These are phyloP conservation scores for Claviceps paspali DNA, from an alignment of 2,329 filamentous ascomycete genomes.

Conservation along the genomic window DNA sequence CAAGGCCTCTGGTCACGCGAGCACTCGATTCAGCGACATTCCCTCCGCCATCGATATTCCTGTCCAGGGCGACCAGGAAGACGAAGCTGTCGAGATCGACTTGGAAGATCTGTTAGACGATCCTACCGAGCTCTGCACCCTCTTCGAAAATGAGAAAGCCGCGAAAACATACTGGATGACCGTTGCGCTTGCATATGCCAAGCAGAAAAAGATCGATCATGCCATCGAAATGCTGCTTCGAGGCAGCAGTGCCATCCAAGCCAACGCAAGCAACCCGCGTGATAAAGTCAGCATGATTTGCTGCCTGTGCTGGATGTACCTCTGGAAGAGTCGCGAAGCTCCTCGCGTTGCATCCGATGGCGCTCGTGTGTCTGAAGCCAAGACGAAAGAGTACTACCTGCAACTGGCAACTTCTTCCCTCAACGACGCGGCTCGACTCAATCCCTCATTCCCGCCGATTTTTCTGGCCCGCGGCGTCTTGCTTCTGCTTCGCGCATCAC, in stretches of 20 bases:
- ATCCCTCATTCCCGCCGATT: slow-evolving; percentile 79
- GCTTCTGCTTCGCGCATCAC: slow-evolving; percentile 71
- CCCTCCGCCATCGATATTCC: slow-evolving; percentile 51
- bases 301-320: slow-evolving; percentile 79
- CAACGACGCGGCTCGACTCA: slow-evolving; percentile 91
- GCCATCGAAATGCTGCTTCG: slow-evolving; percentile 59
- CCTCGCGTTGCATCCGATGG: slow-evolving; percentile 47
- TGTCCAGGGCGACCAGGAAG: slow-evolving; percentile 47
- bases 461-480: slow-evolving; percentile 85
- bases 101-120: slow-evolving; percentile 85
- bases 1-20: slow-evolving; percentile 21
- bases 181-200: slow-evolving; percentile 92
- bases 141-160: slow-evolving; percentile 87
- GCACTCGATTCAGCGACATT: slow-evolving; percentile 49
- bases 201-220: slow-evolving; percentile 85
- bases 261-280: slow-evolving; percentile 54
- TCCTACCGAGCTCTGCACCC: slow-evolving; percentile 82
- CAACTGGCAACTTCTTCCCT: slow-evolving; percentile 79
- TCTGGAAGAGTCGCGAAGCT: slow-evolving; percentile 77
- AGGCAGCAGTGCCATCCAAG: slow-evolving; percentile 56
- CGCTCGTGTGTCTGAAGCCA: slow-evolving; percentile 51
- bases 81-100: slow-evolving; percentile 79
- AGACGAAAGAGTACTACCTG: slow-evolving; percentile 87
- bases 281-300: slow-evolving; percentile 76
- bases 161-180: slow-evolving; percentile 94